Percentiles rank a stretch among this genome's conserved stretches.
Conservation (phyloP, 345 rosid species). For the Syzygium aqueum region DNA sequence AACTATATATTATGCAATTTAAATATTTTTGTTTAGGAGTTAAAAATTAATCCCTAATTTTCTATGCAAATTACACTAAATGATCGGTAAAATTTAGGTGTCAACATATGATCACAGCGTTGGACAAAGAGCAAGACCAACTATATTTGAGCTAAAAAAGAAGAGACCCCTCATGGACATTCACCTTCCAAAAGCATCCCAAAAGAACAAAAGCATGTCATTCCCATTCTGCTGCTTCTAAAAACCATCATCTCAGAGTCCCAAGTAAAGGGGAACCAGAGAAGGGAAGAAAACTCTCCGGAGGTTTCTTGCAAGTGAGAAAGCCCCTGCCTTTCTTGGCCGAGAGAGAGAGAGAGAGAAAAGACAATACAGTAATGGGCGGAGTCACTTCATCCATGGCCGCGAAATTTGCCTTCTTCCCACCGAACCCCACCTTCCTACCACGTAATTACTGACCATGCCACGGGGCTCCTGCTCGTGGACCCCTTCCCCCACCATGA, state of each 20-base stretch:
- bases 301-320: not conserved
- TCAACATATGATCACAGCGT: too few species aligned
- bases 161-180: not conserved
- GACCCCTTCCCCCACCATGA: conserved; percentile 79
- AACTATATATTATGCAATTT: too few species aligned
- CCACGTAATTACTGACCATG: conserved; percentile 43
- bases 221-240: not conserved
- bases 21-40: too few species aligned
- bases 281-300: not conserved
- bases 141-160: not conserved
- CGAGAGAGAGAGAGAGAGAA: not conserved
- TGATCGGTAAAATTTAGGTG: too few species aligned
- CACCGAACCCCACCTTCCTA: conserved; percentile 92
- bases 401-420: conserved; percentile 88
- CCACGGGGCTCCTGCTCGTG: conserved; percentile 58
- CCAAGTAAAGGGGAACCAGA: not conserved
- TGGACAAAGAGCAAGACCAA: too few species aligned
- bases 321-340: not conserved
- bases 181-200: not conserved
- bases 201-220: not conserved
- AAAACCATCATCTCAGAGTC: not conserved
- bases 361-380: conserved; percentile 37
- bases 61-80: too few species aligned
- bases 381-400: conserved; percentile 99
- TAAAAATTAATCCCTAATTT: too few species aligned